Conservation (phyloP, 371 early-diverging fungal genomes). For the Mucor mucedo region DNA sequence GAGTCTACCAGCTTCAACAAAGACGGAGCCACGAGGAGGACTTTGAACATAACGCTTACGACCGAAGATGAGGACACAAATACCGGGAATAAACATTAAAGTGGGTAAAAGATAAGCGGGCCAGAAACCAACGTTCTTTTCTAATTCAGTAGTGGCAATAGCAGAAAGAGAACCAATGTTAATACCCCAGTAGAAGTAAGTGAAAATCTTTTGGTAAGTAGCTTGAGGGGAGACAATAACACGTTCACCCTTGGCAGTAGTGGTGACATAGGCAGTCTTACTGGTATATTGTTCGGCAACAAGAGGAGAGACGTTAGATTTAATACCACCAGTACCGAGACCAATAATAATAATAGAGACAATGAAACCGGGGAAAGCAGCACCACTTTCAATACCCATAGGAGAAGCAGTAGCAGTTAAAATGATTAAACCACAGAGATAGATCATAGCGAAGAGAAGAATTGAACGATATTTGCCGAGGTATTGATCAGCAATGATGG, state of each 20-base stretch:
- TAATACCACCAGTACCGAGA: constrained; percentile 59
- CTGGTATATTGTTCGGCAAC: constrained; percentile 55
- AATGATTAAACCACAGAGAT: constrained; percentile 71
- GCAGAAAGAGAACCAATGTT: constrained; percentile 77
- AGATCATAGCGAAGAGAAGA: constrained; percentile 65
- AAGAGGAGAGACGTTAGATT: constrained; percentile 55
- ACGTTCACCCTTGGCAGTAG: constrained; percentile 30
- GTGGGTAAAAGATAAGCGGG: constrained; percentile 73
- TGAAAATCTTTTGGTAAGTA: constrained; percentile 55
- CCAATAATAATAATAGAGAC: constrained; percentile 75
- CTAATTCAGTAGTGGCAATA: constrained; percentile 64
- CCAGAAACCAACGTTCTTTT: constrained; percentile 65
- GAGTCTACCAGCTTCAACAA: constrained; percentile 46
- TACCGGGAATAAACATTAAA: constrained; percentile 70
- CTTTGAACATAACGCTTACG: constrained; percentile 61
- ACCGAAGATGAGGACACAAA: constrained; percentile 62
- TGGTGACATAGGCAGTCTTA: constrained; percentile 36
- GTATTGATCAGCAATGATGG: constrained; percentile 79
- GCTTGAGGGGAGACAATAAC: constrained; percentile 53
- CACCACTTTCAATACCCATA: constrained; percentile 52
- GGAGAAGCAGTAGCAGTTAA: constrained; percentile 69
- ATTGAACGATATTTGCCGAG: constrained; percentile 86
- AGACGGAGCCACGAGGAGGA: constrained; percentile 67
- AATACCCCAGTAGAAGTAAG: constrained; percentile 82
- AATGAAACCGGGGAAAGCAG: constrained; percentile 69